phyloP scores from a whole-genome alignment of 352 stramenopile species.

The Aphanomyces euteiches region DNA sequence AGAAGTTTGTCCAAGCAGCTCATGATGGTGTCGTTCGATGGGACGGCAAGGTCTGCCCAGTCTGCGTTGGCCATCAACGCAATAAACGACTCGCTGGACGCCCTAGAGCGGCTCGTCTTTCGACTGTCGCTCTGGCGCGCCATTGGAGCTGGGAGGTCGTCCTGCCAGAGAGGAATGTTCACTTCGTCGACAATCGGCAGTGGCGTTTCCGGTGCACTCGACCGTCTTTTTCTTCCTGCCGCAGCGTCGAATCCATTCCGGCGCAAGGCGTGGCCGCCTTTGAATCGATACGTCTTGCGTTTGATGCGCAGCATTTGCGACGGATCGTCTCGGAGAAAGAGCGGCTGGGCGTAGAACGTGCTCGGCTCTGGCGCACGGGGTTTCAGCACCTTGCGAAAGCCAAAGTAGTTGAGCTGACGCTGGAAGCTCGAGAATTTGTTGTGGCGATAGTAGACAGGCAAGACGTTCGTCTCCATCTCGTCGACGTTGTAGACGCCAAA shows the following conservation, averaged over 20 bases:
- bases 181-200: no score
- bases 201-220: no score
- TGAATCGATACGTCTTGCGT: conserved; percentile 40
- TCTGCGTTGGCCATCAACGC: no score
- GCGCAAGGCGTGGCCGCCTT: background rate
- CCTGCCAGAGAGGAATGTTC: no score
- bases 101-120: no score
- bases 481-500: conserved; percentile 68
- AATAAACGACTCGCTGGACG: no score
- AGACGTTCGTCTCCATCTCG: conserved; percentile 59
- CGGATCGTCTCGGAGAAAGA: conserved; percentile 54
- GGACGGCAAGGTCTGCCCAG: no score
- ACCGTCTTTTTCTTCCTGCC: no score
- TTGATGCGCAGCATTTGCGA: conserved; percentile 73
- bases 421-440: conserved; percentile 89
- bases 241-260: background rate
- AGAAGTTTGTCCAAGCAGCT: no score
- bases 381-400: conserved; percentile 52
- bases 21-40: no score
- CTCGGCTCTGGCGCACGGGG: conserved; percentile 57
- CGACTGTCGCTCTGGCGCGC: no score
- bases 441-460: conserved; percentile 93
- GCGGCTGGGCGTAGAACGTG: conserved; percentile 66
- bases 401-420: conserved; percentile 88
- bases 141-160: no score